Percentiles rank a stretch among this genome's conserved stretches.
Conservation (phyloP, 2,329 filamentous ascomycete genomes). For the Cytospora piceae region DNA sequence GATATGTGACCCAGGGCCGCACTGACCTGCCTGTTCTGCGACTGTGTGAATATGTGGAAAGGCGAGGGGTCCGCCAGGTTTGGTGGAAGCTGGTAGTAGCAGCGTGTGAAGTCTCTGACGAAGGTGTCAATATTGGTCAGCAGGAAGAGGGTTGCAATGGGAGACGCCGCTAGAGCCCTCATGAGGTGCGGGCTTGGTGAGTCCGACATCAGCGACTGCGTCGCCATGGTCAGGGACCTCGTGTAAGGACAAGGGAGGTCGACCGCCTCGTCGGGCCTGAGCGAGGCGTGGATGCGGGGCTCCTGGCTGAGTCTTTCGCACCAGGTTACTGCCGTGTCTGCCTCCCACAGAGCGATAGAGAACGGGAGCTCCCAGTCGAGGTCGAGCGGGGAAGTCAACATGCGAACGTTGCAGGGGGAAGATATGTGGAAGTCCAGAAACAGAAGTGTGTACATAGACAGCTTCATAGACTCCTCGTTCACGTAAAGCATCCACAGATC, state of each 20-base stretch:
- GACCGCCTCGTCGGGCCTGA: conserved; percentile 26
- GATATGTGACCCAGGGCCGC: conserved; percentile 35
- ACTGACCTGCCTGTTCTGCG: conserved; percentile 38
- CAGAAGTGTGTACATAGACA: conserved; percentile 37
- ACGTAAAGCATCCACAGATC: conserved; percentile 36
- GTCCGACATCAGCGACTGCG: conserved; percentile 40
- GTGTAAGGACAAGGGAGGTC: conserved; percentile 34
- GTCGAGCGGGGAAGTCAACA: conserved; percentile 39
- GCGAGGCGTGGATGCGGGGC: conserved; percentile 25
- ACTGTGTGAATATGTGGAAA: conserved; percentile 41
- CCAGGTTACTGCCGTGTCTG: conserved; percentile 37
- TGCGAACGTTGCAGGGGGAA: conserved; percentile 38
- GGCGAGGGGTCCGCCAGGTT: conserved; percentile 38
- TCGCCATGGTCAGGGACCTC: conserved; percentile 38
- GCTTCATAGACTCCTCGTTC: conserved; percentile 39
- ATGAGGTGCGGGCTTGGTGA: conserved; percentile 35
- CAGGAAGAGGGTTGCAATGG: conserved; percentile 37
- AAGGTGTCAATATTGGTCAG: conserved; percentile 37
- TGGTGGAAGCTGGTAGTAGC: conserved; percentile 42
- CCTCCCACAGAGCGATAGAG: conserved; percentile 38
- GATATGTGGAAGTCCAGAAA: conserved; percentile 40
- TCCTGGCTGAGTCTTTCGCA: conserved; percentile 33
- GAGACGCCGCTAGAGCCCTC: conserved; percentile 34
- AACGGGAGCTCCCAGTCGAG: conserved; percentile 42
- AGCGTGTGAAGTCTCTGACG: conserved; percentile 41